Evolutionary conservation across 345 rosid species (phyloP), one percentile per base, ranked within the genome.

Genomic region (Euclidium syriacum): DNA sequence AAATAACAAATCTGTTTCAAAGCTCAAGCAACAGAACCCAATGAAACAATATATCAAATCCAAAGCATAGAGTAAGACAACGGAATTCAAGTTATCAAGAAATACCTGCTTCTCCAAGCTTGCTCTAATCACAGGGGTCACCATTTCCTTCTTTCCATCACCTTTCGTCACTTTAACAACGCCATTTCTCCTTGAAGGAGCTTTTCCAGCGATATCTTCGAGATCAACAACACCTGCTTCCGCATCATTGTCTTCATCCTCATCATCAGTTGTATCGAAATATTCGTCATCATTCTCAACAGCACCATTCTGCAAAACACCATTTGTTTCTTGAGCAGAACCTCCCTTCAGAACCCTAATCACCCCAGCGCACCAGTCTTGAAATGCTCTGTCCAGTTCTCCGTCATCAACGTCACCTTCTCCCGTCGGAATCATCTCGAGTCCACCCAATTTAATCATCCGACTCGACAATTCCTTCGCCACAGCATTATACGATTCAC

Each of bases 171-270:
- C 82, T 27, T 71, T 60, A 16, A 56, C 72, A 1, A 74, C 19
- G 50, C 66, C 70, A 25, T 61, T 62, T 42, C 39, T 83, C 80
- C 80, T 84, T 0, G 88, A 81, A 11, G 97, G 95, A 60, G 79
- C 88, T 82, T 83, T 94, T 14, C 99, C 99, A 3, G 95, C 97
- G 65, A 94, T 90, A 75, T 94, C 99, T 74, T 94, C 99, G 2
- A 87, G 82, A 75, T 94, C 99, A 66, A 87, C 81, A 58, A 90
- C 68, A 16, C 39, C 90, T 3, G 17, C 53, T 3, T 33, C 62
- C 0, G 6, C 41, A 41, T 29, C 17, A 34, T 63, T 25, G 4
- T 67, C 59, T 39, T 73, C 81, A 16, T 75, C 78, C 7, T 76
- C 86, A 16, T 78, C 81, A 39, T 73, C 80, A 27, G 71, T 61